These are phyloP conservation scores for Plantago major DNA, from an alignment of 257 asterid genomes.

Conservation along the genomic window DNA sequence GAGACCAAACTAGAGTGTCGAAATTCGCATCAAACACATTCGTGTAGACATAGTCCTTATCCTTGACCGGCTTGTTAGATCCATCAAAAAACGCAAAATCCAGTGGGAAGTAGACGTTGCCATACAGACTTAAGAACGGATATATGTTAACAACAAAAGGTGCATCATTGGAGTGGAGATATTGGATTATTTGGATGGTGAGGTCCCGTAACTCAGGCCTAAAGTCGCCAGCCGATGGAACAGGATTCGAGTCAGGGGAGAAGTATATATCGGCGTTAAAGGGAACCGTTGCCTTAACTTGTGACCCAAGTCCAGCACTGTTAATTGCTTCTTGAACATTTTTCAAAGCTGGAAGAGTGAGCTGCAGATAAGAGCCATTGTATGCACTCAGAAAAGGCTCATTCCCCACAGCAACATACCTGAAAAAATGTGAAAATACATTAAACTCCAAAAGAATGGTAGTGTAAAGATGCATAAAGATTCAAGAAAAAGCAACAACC, in stretches of 20 bases:
- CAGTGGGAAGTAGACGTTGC: constrained; percentile 60
- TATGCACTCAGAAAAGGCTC: constrained; percentile 85
- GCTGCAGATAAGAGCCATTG: constrained; percentile 49
- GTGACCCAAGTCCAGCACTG: constrained; percentile 57
- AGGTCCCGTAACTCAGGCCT: constrained; percentile 77
- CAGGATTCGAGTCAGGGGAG: constrained; percentile 77
- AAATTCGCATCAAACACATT: constrained; percentile 91
- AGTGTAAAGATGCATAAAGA: constrained; percentile 1
- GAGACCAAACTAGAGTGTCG: constrained; percentile 72
- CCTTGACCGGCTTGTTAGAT: constrained; percentile 45
- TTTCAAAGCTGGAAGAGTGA: constrained; percentile 68
- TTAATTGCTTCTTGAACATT: constrained; percentile 79
- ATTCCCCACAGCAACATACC: constrained; percentile 93
- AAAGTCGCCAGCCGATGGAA: constrained; percentile 92
- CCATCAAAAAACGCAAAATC: constrained; percentile 89
- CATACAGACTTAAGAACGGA: constrained; percentile 82
- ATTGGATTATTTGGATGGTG: constrained; percentile 56
- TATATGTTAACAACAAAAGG: constrained; percentile 89
- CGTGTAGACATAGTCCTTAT: constrained; percentile 50
- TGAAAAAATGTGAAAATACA: constrained; percentile 19
- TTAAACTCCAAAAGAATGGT: not conserved
- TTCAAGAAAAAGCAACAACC: not conserved
- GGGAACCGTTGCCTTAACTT: constrained; percentile 74
- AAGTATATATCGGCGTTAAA: constrained; percentile 82
- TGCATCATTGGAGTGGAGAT: constrained; percentile 53